phyloP scores from a whole-genome alignment of 2,329 filamentous ascomycete species.

The Calonectria leucothoes region DNA sequence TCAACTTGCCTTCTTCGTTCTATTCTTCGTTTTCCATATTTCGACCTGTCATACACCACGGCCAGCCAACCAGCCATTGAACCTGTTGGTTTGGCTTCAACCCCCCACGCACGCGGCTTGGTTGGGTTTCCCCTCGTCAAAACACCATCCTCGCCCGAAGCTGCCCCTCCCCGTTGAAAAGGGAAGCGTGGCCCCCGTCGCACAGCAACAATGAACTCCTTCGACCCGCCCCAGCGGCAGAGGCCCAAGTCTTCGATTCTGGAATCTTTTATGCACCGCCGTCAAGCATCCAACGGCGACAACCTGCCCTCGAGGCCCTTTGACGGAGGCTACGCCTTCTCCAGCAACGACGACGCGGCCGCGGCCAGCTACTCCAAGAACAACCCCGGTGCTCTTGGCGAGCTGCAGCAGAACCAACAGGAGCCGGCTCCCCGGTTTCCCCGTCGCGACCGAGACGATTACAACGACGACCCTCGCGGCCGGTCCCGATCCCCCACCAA shows the following conservation, averaged over 20 bases:
- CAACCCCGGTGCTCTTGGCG: conserved; percentile 62
- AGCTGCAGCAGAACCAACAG: conserved; percentile 68
- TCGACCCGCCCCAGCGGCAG: conserved; percentile 48
- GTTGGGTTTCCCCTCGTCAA: conserved; percentile 9
- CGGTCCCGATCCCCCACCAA: conserved; percentile 59
- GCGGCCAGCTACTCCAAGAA: conserved; percentile 50
- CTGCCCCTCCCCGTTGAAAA: conserved; percentile 28
- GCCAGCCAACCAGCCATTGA: background rate
- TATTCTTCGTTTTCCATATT: conserved; percentile 8
- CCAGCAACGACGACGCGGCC: conserved; percentile 43
- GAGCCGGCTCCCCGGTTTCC: conserved; percentile 54
- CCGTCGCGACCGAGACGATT: conserved; percentile 50
- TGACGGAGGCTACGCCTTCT: conserved; percentile 37
- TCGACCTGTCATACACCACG: background rate
- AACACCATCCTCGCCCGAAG: background rate
- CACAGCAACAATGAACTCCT: conserved; percentile 15
- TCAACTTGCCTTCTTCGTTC: background rate
- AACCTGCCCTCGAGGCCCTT: conserved; percentile 44
- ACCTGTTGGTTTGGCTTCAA: conserved; percentile 11
- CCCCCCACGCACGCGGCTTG: conserved; percentile 16
- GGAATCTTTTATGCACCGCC: conserved; percentile 62
- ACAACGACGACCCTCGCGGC: conserved; percentile 45
- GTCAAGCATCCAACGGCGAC: conserved; percentile 59
- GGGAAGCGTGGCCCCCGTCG: conserved; percentile 7
- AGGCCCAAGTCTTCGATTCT: conserved; percentile 62